Evolutionary conservation across 345 rosid species (phyloP), one percentile per base, ranked within the genome.

Genomic region (Sonneratia caseolaris): DNA sequence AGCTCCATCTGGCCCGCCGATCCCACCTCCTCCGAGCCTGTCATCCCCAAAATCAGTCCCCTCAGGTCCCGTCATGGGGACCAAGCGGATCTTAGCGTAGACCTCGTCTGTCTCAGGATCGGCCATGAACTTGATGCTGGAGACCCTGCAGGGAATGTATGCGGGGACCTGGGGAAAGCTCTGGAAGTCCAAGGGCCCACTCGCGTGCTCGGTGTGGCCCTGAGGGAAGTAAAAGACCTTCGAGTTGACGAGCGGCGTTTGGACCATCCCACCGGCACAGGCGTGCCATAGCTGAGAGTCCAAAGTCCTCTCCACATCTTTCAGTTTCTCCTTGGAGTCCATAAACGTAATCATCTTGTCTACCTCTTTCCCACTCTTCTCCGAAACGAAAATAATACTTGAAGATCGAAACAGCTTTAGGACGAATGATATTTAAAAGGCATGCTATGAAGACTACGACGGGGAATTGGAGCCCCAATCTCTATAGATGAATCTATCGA

Each of bases 251-350:
- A 82, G 69, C 24, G 94, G 94, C 86, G 85, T 85, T 74, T 87
- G 91, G 40, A 89, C 88, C 94, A 89, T 85, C n/a, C 91, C 88
- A 32, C 94, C 94, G 16, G 94, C 91, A 71, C 94, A 89, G 71
- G 94, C 91, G 70, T 89, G 94, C 94, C 94, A 89, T 75, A 89
- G 79, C 68, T 84, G 91, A 71, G 91, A 89, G 78, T 85, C 90
- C 73, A 89, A 82, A 70, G 86, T 83, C 71, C 77, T 85, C 65
- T 84, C 95, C 57, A 72, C 78, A 81, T 80, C 86, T 73, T 81
- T 84, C 68, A 75, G 65, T 64, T 85, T 86, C 76, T 89, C 89
- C 68, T 83, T 84, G 3, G 90, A 76, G 59, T 87, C 90, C 89
- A 89, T 82, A 70, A 89, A 87, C 11, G 88, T 78, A 76, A 89